These are phyloP conservation scores for Lasiodiplodia hormozganensis DNA, from an alignment of 2,329 filamentous ascomycete genomes.

Conservation along the genomic window DNA sequence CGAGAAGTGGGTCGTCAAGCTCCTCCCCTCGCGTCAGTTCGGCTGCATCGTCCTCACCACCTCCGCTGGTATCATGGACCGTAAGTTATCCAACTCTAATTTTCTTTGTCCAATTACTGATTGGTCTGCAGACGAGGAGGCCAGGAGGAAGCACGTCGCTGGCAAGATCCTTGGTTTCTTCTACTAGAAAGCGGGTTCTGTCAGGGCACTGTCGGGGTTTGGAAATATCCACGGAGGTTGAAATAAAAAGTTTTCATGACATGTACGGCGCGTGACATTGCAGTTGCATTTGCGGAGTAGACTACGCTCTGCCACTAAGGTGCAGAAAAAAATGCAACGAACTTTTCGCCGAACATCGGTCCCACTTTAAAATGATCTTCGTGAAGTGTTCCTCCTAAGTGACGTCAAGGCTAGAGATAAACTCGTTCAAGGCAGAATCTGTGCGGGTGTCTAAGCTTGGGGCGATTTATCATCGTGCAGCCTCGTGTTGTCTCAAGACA, in stretches of 20 bases:
- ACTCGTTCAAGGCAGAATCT: slow-evolving; percentile 14
- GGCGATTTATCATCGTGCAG: background rate
- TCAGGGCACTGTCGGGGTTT: background rate
- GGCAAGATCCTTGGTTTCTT: slow-evolving; percentile 99
- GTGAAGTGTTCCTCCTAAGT: slow-evolving; percentile 6
- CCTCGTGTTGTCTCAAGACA: background rate
- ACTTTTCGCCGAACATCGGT: slow-evolving; percentile 14
- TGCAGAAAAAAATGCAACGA: slow-evolving; percentile 20
- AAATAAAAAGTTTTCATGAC: slow-evolving; percentile 15
- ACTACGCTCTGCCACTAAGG: slow-evolving; percentile 2
- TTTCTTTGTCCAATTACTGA: background rate
- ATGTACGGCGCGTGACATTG: slow-evolving; percentile 12
- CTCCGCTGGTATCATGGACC: slow-evolving; percentile 98
- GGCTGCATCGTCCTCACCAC: slow-evolving; percentile 99
- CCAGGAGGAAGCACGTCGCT: slow-evolving; percentile 96
- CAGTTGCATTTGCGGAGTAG: background rate
- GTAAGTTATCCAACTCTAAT: background rate
- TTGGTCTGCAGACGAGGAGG: slow-evolving; percentile 79
- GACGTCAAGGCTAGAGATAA: slow-evolving; percentile 18
- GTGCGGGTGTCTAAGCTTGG: background rate
- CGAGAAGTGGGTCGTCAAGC: slow-evolving; percentile 99
- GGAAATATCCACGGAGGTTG: slow-evolving; percentile 11
- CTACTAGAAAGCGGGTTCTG: slow-evolving; percentile 70
- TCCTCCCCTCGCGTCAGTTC: slow-evolving; percentile 99
- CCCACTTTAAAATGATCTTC: slow-evolving; percentile 19